Conservation (phyloP, 768 basidiomycete genomes). For the Lactifluus volemus region DNA sequence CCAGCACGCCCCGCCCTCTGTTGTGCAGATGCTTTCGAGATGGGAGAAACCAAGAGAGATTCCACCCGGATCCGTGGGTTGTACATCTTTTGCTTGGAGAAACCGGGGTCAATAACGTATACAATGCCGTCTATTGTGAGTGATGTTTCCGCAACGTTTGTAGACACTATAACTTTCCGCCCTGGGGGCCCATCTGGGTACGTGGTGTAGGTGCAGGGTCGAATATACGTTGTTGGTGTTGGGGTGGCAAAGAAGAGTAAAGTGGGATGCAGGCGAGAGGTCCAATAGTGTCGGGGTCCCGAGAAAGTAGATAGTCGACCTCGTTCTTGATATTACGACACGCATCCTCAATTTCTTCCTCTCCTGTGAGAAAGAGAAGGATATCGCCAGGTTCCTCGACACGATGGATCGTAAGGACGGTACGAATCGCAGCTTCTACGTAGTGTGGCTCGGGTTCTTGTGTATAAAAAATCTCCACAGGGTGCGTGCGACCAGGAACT, state of each 20-base stretch:
- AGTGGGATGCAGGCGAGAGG: too few relatives aligned
- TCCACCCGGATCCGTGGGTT: slow-evolving; percentile 96
- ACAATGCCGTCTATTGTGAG: slow-evolving; percentile 98
- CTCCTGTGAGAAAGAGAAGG: too few relatives aligned
- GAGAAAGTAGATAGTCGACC: too few relatives aligned
- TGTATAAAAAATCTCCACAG: too few relatives aligned
- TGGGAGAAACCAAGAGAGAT: slow-evolving; percentile 85
- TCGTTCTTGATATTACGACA: too few relatives aligned
- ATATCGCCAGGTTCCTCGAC: too few relatives aligned
- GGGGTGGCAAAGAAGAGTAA: slow-evolving; percentile 37
- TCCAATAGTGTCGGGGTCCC: too few relatives aligned
- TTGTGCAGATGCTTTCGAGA: slow-evolving; percentile 94
- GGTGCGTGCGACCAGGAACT: too few relatives aligned
- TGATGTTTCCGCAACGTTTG: slow-evolving; percentile 97
- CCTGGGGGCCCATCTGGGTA: slow-evolving; percentile 65
- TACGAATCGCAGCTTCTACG: too few relatives aligned
- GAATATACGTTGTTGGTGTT: slow-evolving; percentile 95
- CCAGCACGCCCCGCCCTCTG: slow-evolving; percentile 96
- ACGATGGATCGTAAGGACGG: too few relatives aligned
- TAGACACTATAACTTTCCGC: slow-evolving; percentile 89
- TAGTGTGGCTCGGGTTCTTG: too few relatives aligned
- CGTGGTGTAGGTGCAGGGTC: slow-evolving; percentile 70
- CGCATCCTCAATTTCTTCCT: too few relatives aligned
- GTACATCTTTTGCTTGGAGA: slow-evolving; percentile 97
- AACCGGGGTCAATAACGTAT: slow-evolving; percentile 95